These are phyloP conservation scores for Limonium bicolor DNA, from an alignment of 148 eudicot species.

Conservation along the genomic window DNA sequence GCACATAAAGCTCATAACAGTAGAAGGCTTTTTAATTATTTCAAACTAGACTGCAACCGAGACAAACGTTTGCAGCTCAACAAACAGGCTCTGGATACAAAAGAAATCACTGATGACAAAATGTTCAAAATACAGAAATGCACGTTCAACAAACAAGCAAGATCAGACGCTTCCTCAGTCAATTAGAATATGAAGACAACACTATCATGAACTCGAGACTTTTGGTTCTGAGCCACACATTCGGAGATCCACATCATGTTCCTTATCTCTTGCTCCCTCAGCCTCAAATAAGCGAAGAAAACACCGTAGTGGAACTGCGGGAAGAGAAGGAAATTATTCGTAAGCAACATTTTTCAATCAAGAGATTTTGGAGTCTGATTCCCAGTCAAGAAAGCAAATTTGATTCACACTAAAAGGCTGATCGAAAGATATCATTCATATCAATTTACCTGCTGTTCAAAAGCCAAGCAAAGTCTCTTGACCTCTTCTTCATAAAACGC, in stretches of 20 bases:
- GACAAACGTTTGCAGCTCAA: too few species aligned
- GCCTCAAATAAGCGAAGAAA: slow-evolving; percentile 85
- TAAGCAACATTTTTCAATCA: background rate
- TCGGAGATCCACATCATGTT: slow-evolving; percentile 99
- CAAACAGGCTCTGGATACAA: too few species aligned
- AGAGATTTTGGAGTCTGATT: background rate
- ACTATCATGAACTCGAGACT: slow-evolving; percentile 87
- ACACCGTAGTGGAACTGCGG: slow-evolving; percentile 90
- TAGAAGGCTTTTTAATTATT: too few species aligned
- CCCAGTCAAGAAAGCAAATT: background rate
- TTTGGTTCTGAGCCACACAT: slow-evolving; percentile 96
- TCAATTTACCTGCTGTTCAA: slow-evolving; percentile 71
- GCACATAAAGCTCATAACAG: too few species aligned
- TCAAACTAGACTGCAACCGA: too few species aligned
- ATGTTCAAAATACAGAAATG: too few species aligned
- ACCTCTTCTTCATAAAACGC: slow-evolving; percentile 98
- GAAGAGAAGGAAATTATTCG: slow-evolving; percentile 1
- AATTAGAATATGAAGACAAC: slow-evolving; percentile 87
- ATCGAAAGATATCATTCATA: background rate
- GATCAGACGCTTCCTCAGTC: too few species aligned
- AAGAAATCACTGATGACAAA: too few species aligned
- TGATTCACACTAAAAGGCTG: background rate
- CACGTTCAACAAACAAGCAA: too few species aligned
- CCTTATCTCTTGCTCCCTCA: slow-evolving; percentile 95
- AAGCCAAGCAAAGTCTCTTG: slow-evolving; percentile 77